These are phyloP conservation scores for Fraxinus sp. DNA, from an alignment of 305 asterid species.

Conservation along the genomic window DNA sequence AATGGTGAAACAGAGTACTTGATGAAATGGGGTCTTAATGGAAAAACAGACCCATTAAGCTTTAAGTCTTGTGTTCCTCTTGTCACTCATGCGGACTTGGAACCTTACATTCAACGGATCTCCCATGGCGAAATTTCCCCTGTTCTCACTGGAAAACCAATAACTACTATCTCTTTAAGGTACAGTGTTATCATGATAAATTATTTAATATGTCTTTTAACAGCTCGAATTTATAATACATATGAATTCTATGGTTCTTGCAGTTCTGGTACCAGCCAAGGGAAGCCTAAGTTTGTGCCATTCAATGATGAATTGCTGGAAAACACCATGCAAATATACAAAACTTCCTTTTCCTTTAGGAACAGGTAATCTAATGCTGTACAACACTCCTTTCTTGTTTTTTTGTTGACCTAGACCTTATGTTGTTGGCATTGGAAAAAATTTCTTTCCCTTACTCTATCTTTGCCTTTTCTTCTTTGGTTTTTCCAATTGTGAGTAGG, in stretches of 20 bases:
- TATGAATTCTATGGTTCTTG: constrained; percentile 19
- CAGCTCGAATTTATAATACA: background rate
- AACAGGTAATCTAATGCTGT: constrained; percentile 56
- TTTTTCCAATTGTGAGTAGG: background rate
- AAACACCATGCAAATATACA: constrained; percentile 75
- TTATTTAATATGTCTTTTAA: background rate
- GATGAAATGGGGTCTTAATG: constrained; percentile 60
- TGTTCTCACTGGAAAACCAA: constrained; percentile 67
- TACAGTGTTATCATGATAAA: too few relatives aligned
- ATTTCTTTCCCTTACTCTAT: too few relatives aligned
- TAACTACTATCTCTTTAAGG: constrained; percentile 86
- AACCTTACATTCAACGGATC: constrained; percentile 63
- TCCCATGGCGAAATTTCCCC: constrained; percentile 63
- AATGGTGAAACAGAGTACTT: constrained; percentile 76
- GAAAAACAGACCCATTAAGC: constrained; percentile 70
- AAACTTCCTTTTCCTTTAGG: constrained; percentile 84
- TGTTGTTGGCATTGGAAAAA: too few relatives aligned
- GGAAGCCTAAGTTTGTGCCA: constrained; percentile 98
- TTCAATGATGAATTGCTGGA: constrained; percentile 89
- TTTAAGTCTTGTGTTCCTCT: constrained; percentile 68
- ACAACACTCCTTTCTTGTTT: background rate
- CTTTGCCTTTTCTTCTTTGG: too few relatives aligned
- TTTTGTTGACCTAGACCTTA: background rate
- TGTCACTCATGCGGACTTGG: constrained; percentile 68
- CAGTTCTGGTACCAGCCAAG: constrained; percentile 96